phyloP scores from a whole-genome alignment of 2,329 filamentous ascomycete species.

The Magnaporthales sp. region DNA sequence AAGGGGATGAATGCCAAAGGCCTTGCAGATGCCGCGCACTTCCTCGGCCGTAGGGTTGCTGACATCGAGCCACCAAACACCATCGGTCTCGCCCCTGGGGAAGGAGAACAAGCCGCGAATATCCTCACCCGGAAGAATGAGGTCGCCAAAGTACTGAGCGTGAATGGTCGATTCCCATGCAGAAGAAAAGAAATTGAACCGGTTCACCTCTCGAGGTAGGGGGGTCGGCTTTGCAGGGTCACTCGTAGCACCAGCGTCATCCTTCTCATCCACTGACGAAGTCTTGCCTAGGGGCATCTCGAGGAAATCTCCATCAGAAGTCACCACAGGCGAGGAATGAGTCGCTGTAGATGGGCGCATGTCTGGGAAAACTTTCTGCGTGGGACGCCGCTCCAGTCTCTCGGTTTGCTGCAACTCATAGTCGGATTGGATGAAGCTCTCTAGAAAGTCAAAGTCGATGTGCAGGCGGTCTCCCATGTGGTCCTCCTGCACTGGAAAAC shows the following conservation, averaged over 20 bases:
- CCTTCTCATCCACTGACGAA: slow-evolving; percentile 40
- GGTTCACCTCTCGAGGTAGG: slow-evolving; percentile 52
- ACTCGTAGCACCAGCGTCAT: slow-evolving; percentile 15
- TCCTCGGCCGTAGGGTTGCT: slow-evolving; percentile 86
- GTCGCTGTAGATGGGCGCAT: slow-evolving; percentile 33
- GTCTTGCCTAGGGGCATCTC: slow-evolving; percentile 28
- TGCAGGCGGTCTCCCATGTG: slow-evolving; percentile 62
- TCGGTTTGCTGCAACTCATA: slow-evolving; percentile 36
- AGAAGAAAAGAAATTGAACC: slow-evolving; percentile 96
- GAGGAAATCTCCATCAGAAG: slow-evolving; percentile 48
- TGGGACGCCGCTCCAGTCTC: slow-evolving; percentile 34
- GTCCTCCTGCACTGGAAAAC: slow-evolving; percentile 72
- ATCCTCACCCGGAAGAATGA: slow-evolving; percentile 82
- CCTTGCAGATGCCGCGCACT: slow-evolving; percentile 78
- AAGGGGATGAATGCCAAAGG: slow-evolving; percentile 90
- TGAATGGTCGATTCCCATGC: slow-evolving; percentile 91
- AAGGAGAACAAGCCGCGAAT: slow-evolving; percentile 77
- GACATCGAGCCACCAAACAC: slow-evolving; percentile 98
- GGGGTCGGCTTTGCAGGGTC: slow-evolving; percentile 18
- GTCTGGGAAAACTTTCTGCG: slow-evolving; percentile 50
- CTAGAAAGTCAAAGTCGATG: slow-evolving; percentile 88
- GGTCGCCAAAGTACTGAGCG: slow-evolving; percentile 76
- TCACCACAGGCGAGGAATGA: slow-evolving; percentile 30
- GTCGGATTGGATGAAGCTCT: slow-evolving; percentile 73
- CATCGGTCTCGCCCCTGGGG: slow-evolving; percentile 55